phyloP scores from a whole-genome alignment of 495 filamentous ascomycete species.

The Talaromyces wortmannii region DNA sequence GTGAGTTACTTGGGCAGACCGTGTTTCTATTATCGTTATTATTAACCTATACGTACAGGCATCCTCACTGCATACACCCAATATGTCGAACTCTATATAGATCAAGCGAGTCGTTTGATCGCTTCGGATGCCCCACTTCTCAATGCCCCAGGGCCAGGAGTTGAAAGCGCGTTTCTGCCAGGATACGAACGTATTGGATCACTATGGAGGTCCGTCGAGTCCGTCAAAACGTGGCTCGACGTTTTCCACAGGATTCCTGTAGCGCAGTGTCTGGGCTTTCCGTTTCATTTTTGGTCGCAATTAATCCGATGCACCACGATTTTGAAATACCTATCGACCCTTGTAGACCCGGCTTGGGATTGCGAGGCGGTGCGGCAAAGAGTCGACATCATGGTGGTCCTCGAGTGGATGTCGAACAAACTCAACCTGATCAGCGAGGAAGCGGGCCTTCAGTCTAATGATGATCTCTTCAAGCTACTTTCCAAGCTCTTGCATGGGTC shows the following conservation, averaged over 20 bases:
- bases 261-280: conserved; percentile 12
- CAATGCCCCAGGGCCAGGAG: conserved; percentile 4
- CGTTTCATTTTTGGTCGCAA: conserved; percentile 31
- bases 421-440: conserved; percentile 17
- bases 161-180: conserved; percentile 3
- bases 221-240: conserved; percentile 26
- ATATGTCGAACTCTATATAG: conserved; percentile 31
- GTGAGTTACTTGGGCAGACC: conserved; percentile 7
- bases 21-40: no score
- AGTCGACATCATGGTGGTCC: conserved; percentile 17
- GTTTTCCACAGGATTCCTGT: conserved; percentile 21
- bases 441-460: conserved; percentile 14
- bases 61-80: conserved; percentile 22
- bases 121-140: conserved; percentile 10
- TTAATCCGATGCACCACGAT: conserved; percentile 24
- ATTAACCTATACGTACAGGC: conserved; percentile 8
- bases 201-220: conserved; percentile 25
- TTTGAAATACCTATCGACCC: conserved; percentile 29
- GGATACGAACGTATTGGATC: conserved; percentile 27
- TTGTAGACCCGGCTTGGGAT: conserved; percentile 35
- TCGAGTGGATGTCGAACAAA: conserved; percentile 21
- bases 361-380: conserved; percentile 23
- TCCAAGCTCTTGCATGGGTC: conserved; percentile 17
- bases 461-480: conserved; percentile 19
- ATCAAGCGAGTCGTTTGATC: conserved; percentile 19